A percentile compares a stretch with the other conserved stretches of the same genome.
Evolutionary conservation across 208 protist genomes (phyloP).

Genomic region (Trypanosoma platydactyli): DNA sequence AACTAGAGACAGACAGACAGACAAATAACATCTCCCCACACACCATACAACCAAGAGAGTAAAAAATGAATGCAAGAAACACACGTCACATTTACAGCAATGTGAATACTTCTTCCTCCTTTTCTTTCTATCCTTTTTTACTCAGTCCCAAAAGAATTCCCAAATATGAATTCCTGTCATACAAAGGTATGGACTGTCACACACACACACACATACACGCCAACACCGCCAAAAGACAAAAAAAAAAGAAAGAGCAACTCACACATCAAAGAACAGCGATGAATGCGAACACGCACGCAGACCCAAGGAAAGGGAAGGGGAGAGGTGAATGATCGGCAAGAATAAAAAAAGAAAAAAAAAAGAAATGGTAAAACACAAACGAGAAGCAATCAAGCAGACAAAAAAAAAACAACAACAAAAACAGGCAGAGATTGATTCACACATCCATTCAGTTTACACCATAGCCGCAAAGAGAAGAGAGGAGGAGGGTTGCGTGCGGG

Average conservation of each 20-base stretch:
- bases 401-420: conserved; percentile 12
- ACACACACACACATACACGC: not conserved
- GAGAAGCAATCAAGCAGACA: too few relatives aligned
- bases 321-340: not conserved
- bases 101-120: not conserved
- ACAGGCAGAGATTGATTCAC: conserved; percentile 20
- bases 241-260: conserved; percentile 19
- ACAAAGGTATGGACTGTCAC: not conserved
- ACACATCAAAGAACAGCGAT: not conserved
- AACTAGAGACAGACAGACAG: conserved; percentile 6
- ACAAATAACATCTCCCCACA: not conserved
- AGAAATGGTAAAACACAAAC: not conserved
- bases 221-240: conserved; percentile 1
- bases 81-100: conserved; percentile 6
- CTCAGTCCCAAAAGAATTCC: not conserved
- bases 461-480: too few relatives aligned
- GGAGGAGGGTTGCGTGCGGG: too few relatives aligned
- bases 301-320: not conserved
- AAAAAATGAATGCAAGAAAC: conserved; percentile 22
- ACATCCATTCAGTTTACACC: conserved; percentile 10
- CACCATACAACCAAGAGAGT: conserved; percentile 19
- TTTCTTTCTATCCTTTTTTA: not conserved
- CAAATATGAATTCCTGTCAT: not conserved
- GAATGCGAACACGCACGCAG: not conserved
- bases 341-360: conserved; percentile 4